Base-by-base conservation (phyloP, 1,284 basidiomycete genomes). In the Mycosarcoma maydis region DNA sequence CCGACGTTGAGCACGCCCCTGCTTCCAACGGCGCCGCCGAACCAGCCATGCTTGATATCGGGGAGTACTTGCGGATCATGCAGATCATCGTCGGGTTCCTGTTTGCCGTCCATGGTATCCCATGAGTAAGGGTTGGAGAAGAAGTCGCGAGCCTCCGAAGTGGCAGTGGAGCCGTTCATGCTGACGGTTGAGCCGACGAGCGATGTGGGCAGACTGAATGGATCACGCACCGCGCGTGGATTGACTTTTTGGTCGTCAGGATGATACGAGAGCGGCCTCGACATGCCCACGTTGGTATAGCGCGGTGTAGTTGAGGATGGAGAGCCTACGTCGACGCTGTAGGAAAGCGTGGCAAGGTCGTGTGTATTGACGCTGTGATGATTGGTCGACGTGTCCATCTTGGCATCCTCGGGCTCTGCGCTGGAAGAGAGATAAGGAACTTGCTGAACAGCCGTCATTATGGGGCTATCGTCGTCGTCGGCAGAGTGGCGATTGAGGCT, bases 1-100 rank as follows among this genome's bases (percentile, higher is more conserved):
- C 87, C 84, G 44, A 88, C 86, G 74, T 91, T 86, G 56, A 80
- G 57, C 24, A 80, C 27, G 14, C 59, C 76, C 32, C 76, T 32
- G 8, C 53, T 48, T 11, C 52, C 59, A 5, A 70, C 26, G 3
- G 17, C 46, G 26, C 41, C 40, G 23, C 56, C 67, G 26, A 37
- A 50, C 36, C 54, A 66, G 38, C 48, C 56, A 24, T 50, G 39
- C 2, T 50, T 39, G 29, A 24, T 8, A 2, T 62, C 50, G 6
- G 24, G 6, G 9, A 34, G 41, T 1, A 13, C 42, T 16, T 62
- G 26, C 3, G 75, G 73, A 36, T 75, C 64, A 40, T 73, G 71
- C 7, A 75, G 55, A 19, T 68, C 59, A 39, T 77, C 73, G 37
- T 77, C 65, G 2, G 64, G 62, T 48, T 72, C 67, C 16, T 52